Base-by-base conservation (phyloP, 257 asterid species). In the Misopates orontium region DNA sequence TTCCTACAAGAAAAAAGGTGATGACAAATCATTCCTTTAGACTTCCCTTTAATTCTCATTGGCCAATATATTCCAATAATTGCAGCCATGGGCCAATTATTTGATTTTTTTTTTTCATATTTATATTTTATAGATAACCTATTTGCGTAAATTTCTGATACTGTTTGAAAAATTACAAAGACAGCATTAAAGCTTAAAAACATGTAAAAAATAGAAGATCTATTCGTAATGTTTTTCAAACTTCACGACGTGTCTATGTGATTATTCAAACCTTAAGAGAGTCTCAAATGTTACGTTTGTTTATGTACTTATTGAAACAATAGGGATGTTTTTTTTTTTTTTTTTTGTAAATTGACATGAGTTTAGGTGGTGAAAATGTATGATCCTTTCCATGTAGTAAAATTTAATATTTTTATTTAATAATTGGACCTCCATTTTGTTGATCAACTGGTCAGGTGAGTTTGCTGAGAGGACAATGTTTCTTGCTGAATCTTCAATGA, bases 401-500 rank as follows among this genome's bases (percentile, higher is more conserved):
- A n/a, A 56, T 41, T 56, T 18, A 25, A 16, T 17, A 9, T 51
- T 25, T 41, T 32, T 49, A 57, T 60, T 25, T 31, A 50, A 25
- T 5, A 22, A 19, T 10, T 15, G 17, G 48, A 72, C 89, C 89
- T 83, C 86, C 74, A 83, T 40, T 78, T 78, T 83, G 66, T 76
- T 71, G 78, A 83, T 76, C 79, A 83, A 76, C 25, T 71, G 78
- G 10, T 75, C 44, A 54, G 89, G 59, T 58, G 84, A 73, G 56
- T 75, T 80, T 24, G 89, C 89, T 60, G 71, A 72, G 56, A 82
- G 76, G 56, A 84, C 62, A 70, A 84, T 82, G 15, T 82, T 55
- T 71, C 91, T 80, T 50, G 87, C 89, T 41, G 87, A 75, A 45
- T 72, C 72, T 60, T 73, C 73, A 48, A 87, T 84, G 77, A 87